Evolutionary conservation across 2,329 filamentous ascomycete genomes (phyloP).

Genomic region (Colletotrichum simmondsii): DNA sequence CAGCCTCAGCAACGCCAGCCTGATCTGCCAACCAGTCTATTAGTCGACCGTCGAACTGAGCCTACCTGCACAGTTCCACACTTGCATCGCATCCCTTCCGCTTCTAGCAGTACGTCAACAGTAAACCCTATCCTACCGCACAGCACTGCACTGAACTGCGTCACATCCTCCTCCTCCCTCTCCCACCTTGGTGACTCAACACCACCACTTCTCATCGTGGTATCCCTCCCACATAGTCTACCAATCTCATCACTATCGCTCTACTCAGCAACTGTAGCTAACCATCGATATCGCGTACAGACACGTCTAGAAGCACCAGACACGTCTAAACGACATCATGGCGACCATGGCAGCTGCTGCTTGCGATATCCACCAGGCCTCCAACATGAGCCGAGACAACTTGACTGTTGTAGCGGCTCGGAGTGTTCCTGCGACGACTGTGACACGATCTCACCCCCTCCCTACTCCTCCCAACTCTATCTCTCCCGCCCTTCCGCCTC

Average conservation of each 20-base stretch:
- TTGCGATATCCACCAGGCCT: slow-evolving; percentile 74
- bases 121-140: slow-evolving; percentile 13
- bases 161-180: too few relatives aligned
- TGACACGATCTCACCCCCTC: slow-evolving; percentile 73
- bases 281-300: slow-evolving; percentile 47
- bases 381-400: slow-evolving; percentile 71
- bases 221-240: not conserved
- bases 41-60: slow-evolving; percentile 31
- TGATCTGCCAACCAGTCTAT: slow-evolving; percentile 41
- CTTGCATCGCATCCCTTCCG: slow-evolving; percentile 36
- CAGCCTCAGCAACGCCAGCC: slow-evolving; percentile 57
- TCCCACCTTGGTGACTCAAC: slow-evolving; percentile 34
- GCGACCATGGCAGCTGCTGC: slow-evolving; percentile 74
- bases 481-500: slow-evolving; percentile 86
- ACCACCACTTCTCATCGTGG: not conserved
- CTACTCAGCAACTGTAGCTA: slow-evolving; percentile 36
- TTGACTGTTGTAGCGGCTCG: slow-evolving; percentile 78
- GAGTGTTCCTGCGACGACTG: slow-evolving; percentile 65
- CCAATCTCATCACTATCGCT: not conserved
- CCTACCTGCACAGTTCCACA: slow-evolving; percentile 39
- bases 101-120: slow-evolving; percentile 39
- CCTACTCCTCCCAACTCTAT: slow-evolving; percentile 96
- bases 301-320: slow-evolving; percentile 57
- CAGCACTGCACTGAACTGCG: not conserved
- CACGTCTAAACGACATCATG: slow-evolving; percentile 57